Evolutionary conservation across 1,284 basidiomycete species (phyloP).

Genomic region (Ustilago esculenta): DNA sequence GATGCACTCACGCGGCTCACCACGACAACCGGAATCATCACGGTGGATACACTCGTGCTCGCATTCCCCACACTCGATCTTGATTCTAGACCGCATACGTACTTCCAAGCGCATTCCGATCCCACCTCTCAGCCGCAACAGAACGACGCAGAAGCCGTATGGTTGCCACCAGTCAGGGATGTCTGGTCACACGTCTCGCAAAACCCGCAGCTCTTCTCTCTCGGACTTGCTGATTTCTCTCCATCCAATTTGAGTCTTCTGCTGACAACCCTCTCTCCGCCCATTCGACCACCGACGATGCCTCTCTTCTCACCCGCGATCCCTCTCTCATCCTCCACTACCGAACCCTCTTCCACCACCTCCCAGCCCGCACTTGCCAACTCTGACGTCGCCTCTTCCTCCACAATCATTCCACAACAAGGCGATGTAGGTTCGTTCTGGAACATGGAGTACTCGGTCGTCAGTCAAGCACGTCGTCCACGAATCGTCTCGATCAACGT

Average conservation of each 20-base stretch:
- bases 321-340: slow-evolving; percentile 32
- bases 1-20: slow-evolving; percentile 54
- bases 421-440: slow-evolving; percentile 12
- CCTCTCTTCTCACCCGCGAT: slow-evolving; percentile 35
- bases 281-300: slow-evolving; percentile 21
- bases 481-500: slow-evolving; percentile 53
- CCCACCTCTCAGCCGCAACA: background rate
- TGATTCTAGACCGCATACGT: slow-evolving; percentile 22
- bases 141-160: background rate
- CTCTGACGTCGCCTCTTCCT: slow-evolving; percentile 11
- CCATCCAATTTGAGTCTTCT: slow-evolving; percentile 19
- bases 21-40: slow-evolving; percentile 53
- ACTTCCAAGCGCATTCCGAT: slow-evolving; percentile 2
- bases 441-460: slow-evolving; percentile 40
- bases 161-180: slow-evolving; percentile 11
- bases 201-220: slow-evolving; percentile 49
- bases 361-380: slow-evolving; percentile 4
- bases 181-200: slow-evolving; percentile 43
- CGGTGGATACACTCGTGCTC: slow-evolving; percentile 54
- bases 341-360: slow-evolving; percentile 17
- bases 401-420: background rate
- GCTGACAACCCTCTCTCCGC: slow-evolving; percentile 14
- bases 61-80: slow-evolving; percentile 47
- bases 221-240: slow-evolving; percentile 53
- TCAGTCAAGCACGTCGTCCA: slow-evolving; percentile 32